These are phyloP conservation scores for Dicorynia guianensis DNA, from an alignment of 306 rosid genomes.

Conservation along the genomic window DNA sequence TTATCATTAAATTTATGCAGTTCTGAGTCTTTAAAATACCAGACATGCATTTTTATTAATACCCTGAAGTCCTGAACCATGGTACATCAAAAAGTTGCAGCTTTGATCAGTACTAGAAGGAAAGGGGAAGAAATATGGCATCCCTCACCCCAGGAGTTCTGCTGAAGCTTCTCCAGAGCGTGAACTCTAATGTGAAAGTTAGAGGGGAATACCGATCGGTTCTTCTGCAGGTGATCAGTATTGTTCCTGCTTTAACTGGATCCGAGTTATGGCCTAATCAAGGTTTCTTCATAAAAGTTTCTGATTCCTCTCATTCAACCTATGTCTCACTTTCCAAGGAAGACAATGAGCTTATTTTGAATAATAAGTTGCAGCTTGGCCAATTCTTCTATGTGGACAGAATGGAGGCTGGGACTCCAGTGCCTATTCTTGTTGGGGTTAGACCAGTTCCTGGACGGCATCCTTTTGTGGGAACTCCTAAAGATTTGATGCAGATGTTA, in stretches of 20 bases:
- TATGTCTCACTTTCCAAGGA: slow-evolving; percentile 79
- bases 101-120: slow-evolving; percentile 26
- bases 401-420: slow-evolving; percentile 73
- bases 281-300: slow-evolving; percentile 88
- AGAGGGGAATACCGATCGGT: slow-evolving; percentile 86
- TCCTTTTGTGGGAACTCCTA: slow-evolving; percentile 83
- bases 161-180: slow-evolving; percentile 81
- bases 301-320: slow-evolving; percentile 92
- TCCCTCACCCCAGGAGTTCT: slow-evolving; percentile 88
- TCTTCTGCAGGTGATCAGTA: slow-evolving; percentile 87
- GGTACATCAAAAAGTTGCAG: slow-evolving; percentile 27
- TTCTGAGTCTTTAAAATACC: not conserved
- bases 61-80: slow-evolving; percentile 6
- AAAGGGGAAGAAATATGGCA: slow-evolving; percentile 63
- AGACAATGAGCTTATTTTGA: slow-evolving; percentile 85
- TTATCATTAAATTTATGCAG: not conserved
- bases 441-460: slow-evolving; percentile 84
- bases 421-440: slow-evolving; percentile 77
- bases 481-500: slow-evolving; percentile 90
- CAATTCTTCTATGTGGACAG: slow-evolving; percentile 86
- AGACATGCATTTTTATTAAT: slow-evolving; percentile 7
- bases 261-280: slow-evolving; percentile 88
- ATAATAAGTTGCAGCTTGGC: slow-evolving; percentile 86
- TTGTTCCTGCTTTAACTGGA: slow-evolving; percentile 84
- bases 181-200: slow-evolving; percentile 73